Conservation (phyloP, 176 grass and related monocot species). For the Eremochloa ophiuroides region DNA sequence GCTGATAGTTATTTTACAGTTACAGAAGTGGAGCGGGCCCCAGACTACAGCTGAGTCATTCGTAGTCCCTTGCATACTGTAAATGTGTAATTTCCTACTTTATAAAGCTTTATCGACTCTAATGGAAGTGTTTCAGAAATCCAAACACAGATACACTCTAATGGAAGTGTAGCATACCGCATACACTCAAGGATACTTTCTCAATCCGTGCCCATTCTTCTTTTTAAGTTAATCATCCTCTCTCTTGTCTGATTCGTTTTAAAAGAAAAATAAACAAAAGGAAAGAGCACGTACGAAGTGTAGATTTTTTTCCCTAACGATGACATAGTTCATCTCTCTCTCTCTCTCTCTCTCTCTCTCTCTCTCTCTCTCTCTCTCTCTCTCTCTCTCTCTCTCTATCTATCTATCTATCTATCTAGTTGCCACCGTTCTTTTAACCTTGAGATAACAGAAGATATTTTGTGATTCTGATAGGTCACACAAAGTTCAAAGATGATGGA, state of each 20-base stretch:
- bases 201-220: background rate
- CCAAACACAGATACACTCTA: background rate
- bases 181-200: background rate
- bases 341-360: too few species aligned
- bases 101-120: background rate
- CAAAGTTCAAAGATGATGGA: background rate
- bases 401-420: too few species aligned
- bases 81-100: background rate
- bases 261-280: background rate
- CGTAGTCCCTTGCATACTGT: background rate
- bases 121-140: background rate
- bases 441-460: background rate
- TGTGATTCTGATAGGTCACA: slow-evolving; percentile 13
- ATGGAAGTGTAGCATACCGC: background rate
- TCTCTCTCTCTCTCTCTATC: background rate
- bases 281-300: too few species aligned
- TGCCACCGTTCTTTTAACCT: background rate
- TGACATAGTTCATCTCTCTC: background rate
- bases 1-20: too few species aligned
- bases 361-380: too few species aligned
- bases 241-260: background rate
- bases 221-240: background rate
- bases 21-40: background rate
- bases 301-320: too few species aligned
- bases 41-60: too few species aligned